These are phyloP conservation scores for Suhomyces atakaporum DNA, from an alignment of 1,139 yeast species.

Conservation along the genomic window DNA sequence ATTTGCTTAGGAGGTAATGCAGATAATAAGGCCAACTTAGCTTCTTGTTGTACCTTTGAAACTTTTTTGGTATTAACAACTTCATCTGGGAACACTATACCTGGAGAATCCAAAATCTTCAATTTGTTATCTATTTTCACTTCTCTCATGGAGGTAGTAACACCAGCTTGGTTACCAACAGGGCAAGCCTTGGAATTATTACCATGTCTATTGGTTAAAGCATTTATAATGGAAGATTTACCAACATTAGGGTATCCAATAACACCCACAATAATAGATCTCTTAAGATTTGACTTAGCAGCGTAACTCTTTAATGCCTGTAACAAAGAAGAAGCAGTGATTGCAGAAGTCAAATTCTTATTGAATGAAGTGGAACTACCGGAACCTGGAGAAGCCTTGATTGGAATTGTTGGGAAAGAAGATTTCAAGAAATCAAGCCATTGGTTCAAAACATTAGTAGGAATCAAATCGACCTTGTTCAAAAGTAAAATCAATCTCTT, in stretches of 20 bases:
- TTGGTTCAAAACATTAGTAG: conserved; percentile 75
- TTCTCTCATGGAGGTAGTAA: conserved; percentile 88
- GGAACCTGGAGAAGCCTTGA: conserved; percentile 59
- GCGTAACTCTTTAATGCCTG: conserved; percentile 87
- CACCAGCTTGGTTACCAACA: conserved; percentile 97
- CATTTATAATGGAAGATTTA: conserved; percentile 91
- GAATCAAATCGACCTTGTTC: conserved; percentile 91
- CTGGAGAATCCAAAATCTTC: conserved; percentile 92
- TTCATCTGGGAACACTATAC: conserved; percentile 89
- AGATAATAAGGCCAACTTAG: conserved; percentile 82
- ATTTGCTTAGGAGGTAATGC: conserved; percentile 91
- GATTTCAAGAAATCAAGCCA: conserved; percentile 83
- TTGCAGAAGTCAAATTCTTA: conserved; percentile 70
- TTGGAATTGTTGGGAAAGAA: conserved; percentile 89
- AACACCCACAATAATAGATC: conserved; percentile 94
- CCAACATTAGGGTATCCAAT: conserved; percentile 95
- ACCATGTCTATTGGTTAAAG: conserved; percentile 83
- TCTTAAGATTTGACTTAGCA: conserved; percentile 75
- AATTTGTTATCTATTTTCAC: conserved; percentile 89
- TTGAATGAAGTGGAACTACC: conserved; percentile 70
- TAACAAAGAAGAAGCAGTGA: conserved; percentile 73
- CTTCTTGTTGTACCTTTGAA: conserved; percentile 69
- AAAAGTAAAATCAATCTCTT: conserved; percentile 83
- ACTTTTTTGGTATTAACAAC: conserved; percentile 46
- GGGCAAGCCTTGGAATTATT: conserved; percentile 76